Evolutionary conservation across 164 flowering plant genomes (phyloP).

Genomic region (Umbilicus rupestris): DNA sequence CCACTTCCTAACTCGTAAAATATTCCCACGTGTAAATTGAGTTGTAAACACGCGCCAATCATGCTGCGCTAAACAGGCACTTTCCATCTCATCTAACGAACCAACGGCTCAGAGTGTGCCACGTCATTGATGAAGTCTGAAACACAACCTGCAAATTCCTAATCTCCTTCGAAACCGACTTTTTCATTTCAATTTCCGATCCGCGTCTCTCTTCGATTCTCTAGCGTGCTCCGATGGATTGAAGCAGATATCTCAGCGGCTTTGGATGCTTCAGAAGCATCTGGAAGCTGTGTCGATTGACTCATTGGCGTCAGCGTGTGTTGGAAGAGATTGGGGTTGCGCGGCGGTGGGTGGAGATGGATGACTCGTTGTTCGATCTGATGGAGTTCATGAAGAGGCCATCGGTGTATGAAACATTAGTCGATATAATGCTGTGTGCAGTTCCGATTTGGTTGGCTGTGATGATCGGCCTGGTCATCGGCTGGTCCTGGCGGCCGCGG

Average conservation of each 20-base stretch:
- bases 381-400: slow-evolving; percentile 47
- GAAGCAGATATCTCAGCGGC: background rate
- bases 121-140: background rate
- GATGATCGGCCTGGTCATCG: slow-evolving; percentile 84
- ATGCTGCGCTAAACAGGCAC: background rate
- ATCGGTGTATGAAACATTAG: slow-evolving; percentile 52
- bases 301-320: too few species aligned
- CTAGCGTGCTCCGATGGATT: background rate
- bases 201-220: background rate
- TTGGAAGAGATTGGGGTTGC: too few species aligned
- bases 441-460: slow-evolving; percentile 98
- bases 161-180: background rate
- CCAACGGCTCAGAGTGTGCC: background rate
- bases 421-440: slow-evolving; percentile 87
- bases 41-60: background rate
- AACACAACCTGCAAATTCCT: background rate
- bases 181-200: background rate
- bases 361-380: slow-evolving; percentile 24
- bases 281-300: background rate
- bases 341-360: slow-evolving; percentile 2
- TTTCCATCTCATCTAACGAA: background rate
- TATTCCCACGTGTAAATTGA: background rate
- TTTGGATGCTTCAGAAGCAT: background rate
- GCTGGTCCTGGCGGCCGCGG: slow-evolving; percentile 96
- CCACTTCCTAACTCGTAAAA: background rate